Evolutionary conservation across 805 yeast genomes (phyloP).

Genomic region (Yamadazyma sp.): DNA sequence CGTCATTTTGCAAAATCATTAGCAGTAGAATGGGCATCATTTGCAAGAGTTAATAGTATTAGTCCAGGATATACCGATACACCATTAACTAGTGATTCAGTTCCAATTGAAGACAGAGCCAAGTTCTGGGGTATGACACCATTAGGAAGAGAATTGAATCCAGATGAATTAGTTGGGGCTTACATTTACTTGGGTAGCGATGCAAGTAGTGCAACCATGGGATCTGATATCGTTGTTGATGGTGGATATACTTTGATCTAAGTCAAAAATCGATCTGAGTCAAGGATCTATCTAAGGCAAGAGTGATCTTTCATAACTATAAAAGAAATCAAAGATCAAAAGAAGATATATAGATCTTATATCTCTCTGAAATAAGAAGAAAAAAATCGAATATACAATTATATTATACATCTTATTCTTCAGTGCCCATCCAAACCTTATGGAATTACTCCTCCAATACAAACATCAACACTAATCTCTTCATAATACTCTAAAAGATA

Average conservation of each 20-base stretch:
- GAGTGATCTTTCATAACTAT: too few species aligned
- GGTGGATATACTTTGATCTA: conserved; percentile 39
- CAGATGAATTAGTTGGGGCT: conserved; percentile 45
- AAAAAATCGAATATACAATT: too few species aligned
- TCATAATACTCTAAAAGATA: too few species aligned
- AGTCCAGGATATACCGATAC: conserved; percentile 32
- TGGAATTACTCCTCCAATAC: too few species aligned
- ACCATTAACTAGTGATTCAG: conserved; percentile 23
- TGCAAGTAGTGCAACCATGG: conserved; percentile 43
- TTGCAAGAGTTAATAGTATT: conserved; percentile 35
- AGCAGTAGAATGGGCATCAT: conserved; percentile 43
- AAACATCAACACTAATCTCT: too few species aligned
- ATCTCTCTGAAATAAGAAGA: too few species aligned
- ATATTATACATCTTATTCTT: too few species aligned
- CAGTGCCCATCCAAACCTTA: too few species aligned
- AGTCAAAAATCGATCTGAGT: neutral
- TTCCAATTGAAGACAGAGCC: conserved; percentile 29
- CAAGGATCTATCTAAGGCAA: too few species aligned
- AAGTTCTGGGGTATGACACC: conserved; percentile 43
- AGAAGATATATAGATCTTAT: too few species aligned
- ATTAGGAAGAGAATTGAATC: conserved; percentile 41
- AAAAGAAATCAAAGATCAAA: too few species aligned
- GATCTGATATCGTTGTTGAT: conserved; percentile 43
- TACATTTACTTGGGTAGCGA: conserved; percentile 43
- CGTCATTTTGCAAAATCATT: conserved; percentile 35